Base-by-base conservation (phyloP, 1,284 basidiomycete species). In the Mycena citricolor region DNA sequence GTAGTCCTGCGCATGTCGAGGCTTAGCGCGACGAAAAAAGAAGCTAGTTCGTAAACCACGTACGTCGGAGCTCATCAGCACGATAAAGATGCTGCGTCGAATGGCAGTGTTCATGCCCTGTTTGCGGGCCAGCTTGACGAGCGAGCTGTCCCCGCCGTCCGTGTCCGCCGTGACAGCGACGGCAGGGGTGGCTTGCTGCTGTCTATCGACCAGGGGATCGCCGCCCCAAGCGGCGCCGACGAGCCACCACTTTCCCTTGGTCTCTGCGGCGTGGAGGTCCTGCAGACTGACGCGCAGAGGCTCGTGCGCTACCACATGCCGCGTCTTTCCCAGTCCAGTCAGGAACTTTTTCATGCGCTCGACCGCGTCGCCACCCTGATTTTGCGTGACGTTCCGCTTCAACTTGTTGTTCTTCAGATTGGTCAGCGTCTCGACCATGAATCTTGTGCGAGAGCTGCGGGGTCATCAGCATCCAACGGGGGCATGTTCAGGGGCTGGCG, bases 61-160 rank as follows among this genome's bases (percentile, higher is more conserved):
- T 59, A 94, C 92, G 61, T 94, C 90, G 57, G 88, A 89, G 56
- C 90, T 94, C 86, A 99, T 92, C 24, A 99, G 70, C 12, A 94
- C 86, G 22, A 94, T 81, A 58, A 99, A 99, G 37, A 98, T 85
- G 47, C 83, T 85, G 43, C 93, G 74, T 25, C 95, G 79, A 23
- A 97, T 86, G 54, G 97, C 94, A 0, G 95, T 98, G 62, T 99
- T 99, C 95, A 99, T 99, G 17, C 97, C 97, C 61, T 99, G 97
- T 60, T 85, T 86, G 52, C 83, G 76, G 1, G 95, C 95, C 11
- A 98, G 74, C 52, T 84, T 86, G 24, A 88, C 57, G 24, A 99
- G 68, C 10, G 73, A 68, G 37, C 73, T 77, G 44, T 78, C 72
- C 34, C 70, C 64, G 54, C 47, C 62, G 33, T 57, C 69, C 57